Evolutionary conservation across 140 eudicot genomes (phyloP).

Genomic region (Anethum foeniculum): DNA sequence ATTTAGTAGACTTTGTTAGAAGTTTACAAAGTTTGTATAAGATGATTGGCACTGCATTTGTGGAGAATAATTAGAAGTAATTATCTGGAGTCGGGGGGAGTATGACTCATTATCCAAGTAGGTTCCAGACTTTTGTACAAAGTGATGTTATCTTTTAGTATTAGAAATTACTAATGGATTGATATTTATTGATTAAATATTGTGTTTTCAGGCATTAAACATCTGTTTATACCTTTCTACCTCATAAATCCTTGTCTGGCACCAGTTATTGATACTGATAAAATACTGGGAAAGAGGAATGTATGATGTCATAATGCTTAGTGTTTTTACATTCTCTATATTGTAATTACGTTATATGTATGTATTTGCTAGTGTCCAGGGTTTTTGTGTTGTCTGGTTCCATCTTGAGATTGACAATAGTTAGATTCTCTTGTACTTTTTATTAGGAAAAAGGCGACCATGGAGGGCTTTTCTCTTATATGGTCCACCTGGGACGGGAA

Average conservation of each 20-base stretch:
- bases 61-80: background rate
- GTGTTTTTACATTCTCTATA: background rate
- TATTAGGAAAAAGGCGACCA: slow-evolving; percentile 58
- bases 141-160: background rate
- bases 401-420: slow-evolving; percentile 12
- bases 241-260: background rate
- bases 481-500: slow-evolving; percentile 73
- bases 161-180: background rate
- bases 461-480: slow-evolving; percentile 69
- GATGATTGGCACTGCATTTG: background rate
- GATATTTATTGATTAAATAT: background rate
- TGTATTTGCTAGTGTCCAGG: background rate
- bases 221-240: background rate
- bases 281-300: background rate
- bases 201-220: background rate
- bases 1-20: background rate
- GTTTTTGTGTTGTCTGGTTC: background rate
- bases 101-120: background rate
- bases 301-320: background rate
- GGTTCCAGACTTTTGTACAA: background rate
- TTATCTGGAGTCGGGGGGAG: background rate
- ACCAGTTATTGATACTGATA: background rate
- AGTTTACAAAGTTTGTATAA: background rate
- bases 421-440: background rate
- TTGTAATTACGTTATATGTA: background rate